Base-by-base conservation (phyloP, 148 eudicot genomes). In the Amaranthus hypochondriacus region DNA sequence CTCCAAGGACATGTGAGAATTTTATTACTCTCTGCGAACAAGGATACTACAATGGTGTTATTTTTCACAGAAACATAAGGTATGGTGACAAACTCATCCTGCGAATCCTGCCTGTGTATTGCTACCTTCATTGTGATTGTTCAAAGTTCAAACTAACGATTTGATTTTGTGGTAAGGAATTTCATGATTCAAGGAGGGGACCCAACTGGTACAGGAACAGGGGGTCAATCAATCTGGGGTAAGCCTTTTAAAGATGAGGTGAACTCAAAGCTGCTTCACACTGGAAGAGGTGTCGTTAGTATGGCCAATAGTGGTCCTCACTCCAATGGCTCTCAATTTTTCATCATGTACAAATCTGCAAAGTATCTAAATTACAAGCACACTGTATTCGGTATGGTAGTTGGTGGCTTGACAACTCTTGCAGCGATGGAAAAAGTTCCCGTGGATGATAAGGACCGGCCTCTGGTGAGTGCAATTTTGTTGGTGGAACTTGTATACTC, bases 151-250 rank as follows among this genome's bases (percentile, higher is more conserved):
- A 63, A 71, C 71, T 75, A 50, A 70, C 42, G 60, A 49, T 54
- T 28, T 64, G 54, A 9, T 18, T 62, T 6, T 65, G 14, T 14
- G 18, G 39, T 64, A 70, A 94, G 98, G 85, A 94, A 94, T 77
- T 92, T 94, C 75, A 94, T 94, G 98, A 90, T 94, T 76, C 98
- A 94, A 94, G 98, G 98, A 72, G 98, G 98, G 79, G 98, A 94
- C 83, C 98, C 98, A 56, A 92, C 98, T 75, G 96, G 98, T 48
- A 94, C 98, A 39, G 98, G 98, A n/a, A 88, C 43, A 80, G 98
- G 98, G 49, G 98, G 98, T 12, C 93, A 94, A 76, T 94, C 98
- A 47, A 94, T 94, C 69, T 94, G 98, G 98, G 97, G 96, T 14
- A 88, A 92, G 82, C 86, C 93, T 39, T 94, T 94, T 81, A 92